Evolutionary conservation across 1,284 basidiomycete genomes (phyloP).

Genomic region (Xanthoconium separans): DNA sequence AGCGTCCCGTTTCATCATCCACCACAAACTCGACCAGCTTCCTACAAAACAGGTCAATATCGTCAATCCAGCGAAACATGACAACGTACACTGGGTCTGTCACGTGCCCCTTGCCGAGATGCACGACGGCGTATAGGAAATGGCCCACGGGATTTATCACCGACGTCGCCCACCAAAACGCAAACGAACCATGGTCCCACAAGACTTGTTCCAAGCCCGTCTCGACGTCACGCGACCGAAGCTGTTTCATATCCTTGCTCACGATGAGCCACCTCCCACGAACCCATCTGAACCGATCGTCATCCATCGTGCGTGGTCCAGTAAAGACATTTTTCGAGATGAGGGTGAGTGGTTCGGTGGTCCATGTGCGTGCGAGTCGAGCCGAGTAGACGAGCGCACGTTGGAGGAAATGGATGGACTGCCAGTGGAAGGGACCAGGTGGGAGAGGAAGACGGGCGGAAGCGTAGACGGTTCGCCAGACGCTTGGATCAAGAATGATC

Average conservation of each 20-base stretch:
- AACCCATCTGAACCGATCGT: conserved; percentile 15
- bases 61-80: neutral
- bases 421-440: conserved; percentile 18
- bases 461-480: conserved; percentile 18
- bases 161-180: conserved; percentile 12
- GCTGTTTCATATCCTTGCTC: conserved; percentile 12
- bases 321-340: conserved; percentile 5
- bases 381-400: conserved; percentile 18
- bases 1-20: conserved; percentile 17
- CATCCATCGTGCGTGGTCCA: conserved; percentile 2
- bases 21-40: conserved; percentile 19
- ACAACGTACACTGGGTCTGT: conserved; percentile 20
- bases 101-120: conserved; percentile 11
- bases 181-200: conserved; percentile 15
- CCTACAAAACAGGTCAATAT: neutral
- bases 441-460: conserved; percentile 15
- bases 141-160: conserved; percentile 12
- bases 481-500: conserved; percentile 9
- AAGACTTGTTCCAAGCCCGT: conserved; percentile 13
- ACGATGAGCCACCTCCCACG: conserved; percentile 18
- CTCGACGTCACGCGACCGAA: conserved; percentile 16
- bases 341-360: conserved; percentile 8
- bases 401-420: conserved; percentile 16
- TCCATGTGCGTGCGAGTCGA: conserved; percentile 17
- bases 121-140: conserved; percentile 17